Percentiles rank a stretch among this genome's conserved stretches.
These are phyloP conservation scores for Nicotiana sylvestris DNA, from an alignment of 257 asterid species.

Conservation along the genomic window DNA sequence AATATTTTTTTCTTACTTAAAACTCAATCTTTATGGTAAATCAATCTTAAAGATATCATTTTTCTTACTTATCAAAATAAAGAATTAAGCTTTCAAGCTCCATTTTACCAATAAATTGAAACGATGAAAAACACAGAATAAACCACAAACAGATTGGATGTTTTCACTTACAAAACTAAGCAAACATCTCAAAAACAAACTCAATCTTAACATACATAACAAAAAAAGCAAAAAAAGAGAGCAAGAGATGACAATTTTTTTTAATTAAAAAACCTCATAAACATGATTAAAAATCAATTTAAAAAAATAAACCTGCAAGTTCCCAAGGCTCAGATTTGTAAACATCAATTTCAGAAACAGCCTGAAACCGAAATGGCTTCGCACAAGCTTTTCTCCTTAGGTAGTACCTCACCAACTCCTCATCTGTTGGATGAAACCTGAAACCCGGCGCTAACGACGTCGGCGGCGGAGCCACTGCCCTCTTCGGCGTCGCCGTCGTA, in stretches of 20 bases:
- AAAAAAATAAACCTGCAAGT: slow-evolving; percentile 51
- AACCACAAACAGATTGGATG: background rate
- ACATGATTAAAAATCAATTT: background rate
- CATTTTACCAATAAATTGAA: background rate
- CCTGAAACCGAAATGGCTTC: slow-evolving; percentile 77
- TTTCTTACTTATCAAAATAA: background rate
- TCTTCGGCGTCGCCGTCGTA: slow-evolving; percentile 21
- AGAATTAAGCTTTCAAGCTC: background rate
- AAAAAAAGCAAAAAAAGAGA: background rate
- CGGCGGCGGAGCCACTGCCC: slow-evolving; percentile 38
- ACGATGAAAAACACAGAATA: background rate
- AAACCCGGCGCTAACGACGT: slow-evolving; percentile 92
- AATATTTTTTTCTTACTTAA: background rate
- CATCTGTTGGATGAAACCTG: slow-evolving; percentile 95
- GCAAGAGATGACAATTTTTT: background rate
- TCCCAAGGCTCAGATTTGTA: slow-evolving; percentile 99
- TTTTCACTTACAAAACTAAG: background rate
- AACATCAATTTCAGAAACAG: slow-evolving; percentile 86
- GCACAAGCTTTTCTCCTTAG: slow-evolving; percentile 80
- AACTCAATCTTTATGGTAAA: too few species aligned
- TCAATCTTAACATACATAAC: background rate
- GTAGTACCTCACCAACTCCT: slow-evolving; percentile 84
- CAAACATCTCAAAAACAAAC: background rate
- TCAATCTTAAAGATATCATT: too few species aligned
- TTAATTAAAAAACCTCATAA: slow-evolving; percentile 4